Conservation (phyloP, 164 flowering plant species). For the Buxus sempervirens region DNA sequence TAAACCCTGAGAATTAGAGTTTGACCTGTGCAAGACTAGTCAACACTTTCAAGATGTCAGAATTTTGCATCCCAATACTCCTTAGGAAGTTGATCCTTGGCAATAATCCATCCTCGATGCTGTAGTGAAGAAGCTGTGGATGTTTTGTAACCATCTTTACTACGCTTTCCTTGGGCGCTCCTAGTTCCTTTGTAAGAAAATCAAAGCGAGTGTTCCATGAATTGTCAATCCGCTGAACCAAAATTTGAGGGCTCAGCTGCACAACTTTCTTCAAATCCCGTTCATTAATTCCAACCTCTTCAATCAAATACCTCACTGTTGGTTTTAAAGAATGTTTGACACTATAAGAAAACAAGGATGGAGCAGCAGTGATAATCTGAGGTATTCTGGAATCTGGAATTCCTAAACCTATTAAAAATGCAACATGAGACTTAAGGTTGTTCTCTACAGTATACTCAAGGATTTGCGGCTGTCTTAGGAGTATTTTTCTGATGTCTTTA, state of each 20-base stretch:
- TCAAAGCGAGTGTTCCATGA: conserved; percentile 75
- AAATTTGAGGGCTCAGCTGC: conserved; percentile 91
- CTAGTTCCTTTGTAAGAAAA: conserved; percentile 80
- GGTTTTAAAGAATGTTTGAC: conserved; percentile 89
- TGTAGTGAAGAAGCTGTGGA: conserved; percentile 95
- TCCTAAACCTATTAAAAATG: conserved; percentile 64
- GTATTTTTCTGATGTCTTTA: conserved; percentile 67
- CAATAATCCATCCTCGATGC: conserved; percentile 83
- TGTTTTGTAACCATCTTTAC: conserved; percentile 93
- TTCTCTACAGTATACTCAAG: conserved; percentile 81
- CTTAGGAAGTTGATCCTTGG: conserved; percentile 89
- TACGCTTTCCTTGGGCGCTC: conserved; percentile 76
- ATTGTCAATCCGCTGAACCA: conserved; percentile 77
- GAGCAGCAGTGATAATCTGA: conserved; percentile 75
- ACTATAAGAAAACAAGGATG: conserved; percentile 90
- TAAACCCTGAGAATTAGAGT: conserved; percentile 3
- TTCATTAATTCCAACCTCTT: conserved; percentile 83
- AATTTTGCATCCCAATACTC: conserved; percentile 82
- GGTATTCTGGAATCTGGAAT: conserved; percentile 75
- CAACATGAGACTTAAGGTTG: conserved; percentile 76
- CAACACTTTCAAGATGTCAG: conserved; percentile 83
- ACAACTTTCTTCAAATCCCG: conserved; percentile 76
- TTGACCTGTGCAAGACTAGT: conserved; percentile 85
- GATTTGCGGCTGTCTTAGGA: conserved; percentile 91
- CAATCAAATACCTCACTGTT: conserved; percentile 79